Conservation (phyloP, 116 monocot genomes). For the Iris pallida region DNA sequence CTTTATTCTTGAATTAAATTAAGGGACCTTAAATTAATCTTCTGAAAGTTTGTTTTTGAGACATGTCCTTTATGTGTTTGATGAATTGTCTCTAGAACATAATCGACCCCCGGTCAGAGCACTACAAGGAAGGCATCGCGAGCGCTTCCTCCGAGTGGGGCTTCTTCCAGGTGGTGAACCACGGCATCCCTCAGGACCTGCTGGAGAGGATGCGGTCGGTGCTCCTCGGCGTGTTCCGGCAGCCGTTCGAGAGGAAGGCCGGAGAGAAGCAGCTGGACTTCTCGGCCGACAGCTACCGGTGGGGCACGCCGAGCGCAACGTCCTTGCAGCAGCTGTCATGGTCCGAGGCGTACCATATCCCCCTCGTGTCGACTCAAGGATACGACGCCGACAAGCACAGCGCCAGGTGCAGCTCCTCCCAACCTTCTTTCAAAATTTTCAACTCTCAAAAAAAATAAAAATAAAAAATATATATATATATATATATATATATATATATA, state of each 20-base stretch:
- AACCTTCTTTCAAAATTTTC: too few species aligned
- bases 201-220: conserved; percentile 18
- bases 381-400: background rate
- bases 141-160: conserved; percentile 56
- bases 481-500: too few species aligned
- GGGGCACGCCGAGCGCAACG: conserved; percentile 49
- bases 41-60: too few species aligned
- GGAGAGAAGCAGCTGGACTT: conserved; percentile 23
- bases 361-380: conserved; percentile 11
- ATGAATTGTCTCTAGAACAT: too few species aligned
- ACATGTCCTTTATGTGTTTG: too few species aligned
- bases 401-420: conserved; percentile 27
- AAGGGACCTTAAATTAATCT: too few species aligned
- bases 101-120: too few species aligned
- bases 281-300: conserved; percentile 38
- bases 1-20: too few species aligned
- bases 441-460: too few species aligned
- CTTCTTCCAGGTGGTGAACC: conserved; percentile 67
- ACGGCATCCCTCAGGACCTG: conserved; percentile 38
- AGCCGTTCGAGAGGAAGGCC: conserved; percentile 41
- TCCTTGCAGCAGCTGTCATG: conserved; percentile 48
- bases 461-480: too few species aligned
- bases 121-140: conserved; percentile 32
- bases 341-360: conserved; percentile 71
- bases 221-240: conserved; percentile 34